Percentiles rank a stretch among this genome's conserved stretches.
These are phyloP conservation scores for Curvularia sp. DNA, from an alignment of 2,329 filamentous ascomycete species.

Conservation along the genomic window DNA sequence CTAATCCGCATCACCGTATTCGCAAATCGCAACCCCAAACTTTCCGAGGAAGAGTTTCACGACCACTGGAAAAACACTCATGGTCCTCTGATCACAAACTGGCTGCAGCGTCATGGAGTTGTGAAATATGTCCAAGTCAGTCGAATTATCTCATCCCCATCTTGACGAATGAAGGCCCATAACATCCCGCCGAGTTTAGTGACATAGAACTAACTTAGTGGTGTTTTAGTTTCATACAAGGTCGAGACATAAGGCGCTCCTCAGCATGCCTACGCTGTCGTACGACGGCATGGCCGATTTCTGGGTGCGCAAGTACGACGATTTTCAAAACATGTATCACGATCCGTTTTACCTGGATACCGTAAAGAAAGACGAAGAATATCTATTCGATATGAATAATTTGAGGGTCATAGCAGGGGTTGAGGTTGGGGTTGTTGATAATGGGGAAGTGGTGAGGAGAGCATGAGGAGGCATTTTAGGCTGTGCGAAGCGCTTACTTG, in stretches of 20 bases:
- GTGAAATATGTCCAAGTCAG: too few species aligned
- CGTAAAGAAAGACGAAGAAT: slow-evolving; percentile 24
- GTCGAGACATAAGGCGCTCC: background rate
- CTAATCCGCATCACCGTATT: slow-evolving; percentile 3
- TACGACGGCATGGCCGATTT: slow-evolving; percentile 39
- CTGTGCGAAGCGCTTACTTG: background rate
- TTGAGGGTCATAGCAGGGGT: background rate
- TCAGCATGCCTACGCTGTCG: slow-evolving; percentile 18
- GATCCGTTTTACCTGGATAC: background rate
- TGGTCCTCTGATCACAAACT: slow-evolving; percentile 24
- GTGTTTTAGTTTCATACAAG: too few species aligned
- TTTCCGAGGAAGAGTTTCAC: background rate
- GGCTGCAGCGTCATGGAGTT: too few species aligned
- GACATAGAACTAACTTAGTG: too few species aligned
- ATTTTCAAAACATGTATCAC: slow-evolving; percentile 13
- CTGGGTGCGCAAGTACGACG: slow-evolving; percentile 32
- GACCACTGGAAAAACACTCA: slow-evolving; percentile 27
- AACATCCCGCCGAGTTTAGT: too few species aligned
- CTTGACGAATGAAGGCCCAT: too few species aligned
- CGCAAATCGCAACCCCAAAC: background rate
- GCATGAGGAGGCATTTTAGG: background rate
- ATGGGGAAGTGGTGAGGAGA: background rate
- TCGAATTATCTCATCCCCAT: too few species aligned
- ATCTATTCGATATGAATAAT: slow-evolving; percentile 27
- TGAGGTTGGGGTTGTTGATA: background rate